Evolutionary conservation across 257 asterid species (phyloP), one percentile per base, ranked within the genome.

Genomic region (Apocynum venetum): DNA sequence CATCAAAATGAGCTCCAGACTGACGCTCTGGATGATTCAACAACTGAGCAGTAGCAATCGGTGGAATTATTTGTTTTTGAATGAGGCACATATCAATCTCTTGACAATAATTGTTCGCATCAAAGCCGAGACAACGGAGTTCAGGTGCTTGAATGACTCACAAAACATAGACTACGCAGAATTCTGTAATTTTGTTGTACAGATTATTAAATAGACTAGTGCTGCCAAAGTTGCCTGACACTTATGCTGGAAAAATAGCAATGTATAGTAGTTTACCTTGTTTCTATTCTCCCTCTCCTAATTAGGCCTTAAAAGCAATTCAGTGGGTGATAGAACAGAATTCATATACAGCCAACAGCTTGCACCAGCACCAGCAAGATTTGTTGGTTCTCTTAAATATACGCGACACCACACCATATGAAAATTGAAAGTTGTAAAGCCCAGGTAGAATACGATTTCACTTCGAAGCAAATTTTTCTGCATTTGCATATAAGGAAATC

Each of bases 151-250:
- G 17, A 43, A 13, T 67, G 35, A 17, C 63, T 61, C 56, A 61
- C 40, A 48, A 35, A 76, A 51, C 51, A 55, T 31, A 69, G 67
- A 38, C 53, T 41, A 68, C 66, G 6, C 60, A 13, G 65, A 74
- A 43, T 68, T 86, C 88, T 86, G 83, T 77, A 85, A 74, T 55
- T 78, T 78, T 65, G 72, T 41, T 83, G 90, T 88, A 88, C 83
- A 87, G 89, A 84, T 80, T 68, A 77, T 81, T 79, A 81, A 60
- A 40, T 79, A 82, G 85, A 81, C 78, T 72, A 44, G 64, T 75
- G 71, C 76, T 79, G 69, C 71, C 77, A 68, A 71, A 76, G 52
- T 77, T 73, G 25, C 41, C 61, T 47, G 73, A 76, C 78, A 63
- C 48, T 38, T 14, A 57, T 35, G 40, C 52, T 51, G 38, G 78